Evolutionary conservation across 2,329 filamentous ascomycete species (phyloP).

Genomic region (Cladosporium velox): DNA sequence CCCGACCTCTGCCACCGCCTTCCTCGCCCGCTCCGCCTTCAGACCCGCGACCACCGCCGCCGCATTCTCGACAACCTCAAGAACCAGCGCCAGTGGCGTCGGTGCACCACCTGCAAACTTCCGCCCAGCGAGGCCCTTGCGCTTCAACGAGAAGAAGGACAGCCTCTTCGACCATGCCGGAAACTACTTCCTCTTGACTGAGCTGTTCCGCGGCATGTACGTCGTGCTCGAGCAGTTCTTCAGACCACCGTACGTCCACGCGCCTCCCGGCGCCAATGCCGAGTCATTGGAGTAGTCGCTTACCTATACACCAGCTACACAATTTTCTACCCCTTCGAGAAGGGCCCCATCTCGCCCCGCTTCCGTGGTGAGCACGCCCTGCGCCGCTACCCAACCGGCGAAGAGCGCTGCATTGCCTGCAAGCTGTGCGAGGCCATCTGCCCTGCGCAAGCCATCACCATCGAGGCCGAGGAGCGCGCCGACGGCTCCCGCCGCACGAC

Average conservation of each 20-base stretch:
- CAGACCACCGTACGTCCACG: constrained; percentile 80
- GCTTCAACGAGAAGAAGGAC: constrained; percentile 81
- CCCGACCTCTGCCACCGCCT: constrained; percentile 38
- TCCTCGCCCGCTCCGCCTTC: constrained; percentile 41
- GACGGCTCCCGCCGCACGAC: constrained; percentile 95
- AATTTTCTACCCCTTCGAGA: constrained; percentile 98
- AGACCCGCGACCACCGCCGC: constrained; percentile 52
- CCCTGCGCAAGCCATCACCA: constrained; percentile 97
- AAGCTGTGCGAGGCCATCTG: constrained; percentile 99
- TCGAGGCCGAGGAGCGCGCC: constrained; percentile 96
- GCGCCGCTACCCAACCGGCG: constrained; percentile 91
- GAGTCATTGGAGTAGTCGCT: constrained; percentile 15
- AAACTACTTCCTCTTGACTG: constrained; percentile 92
- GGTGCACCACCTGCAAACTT: constrained; percentile 81
- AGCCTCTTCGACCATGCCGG: constrained; percentile 78
- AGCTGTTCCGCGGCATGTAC: constrained; percentile 98
- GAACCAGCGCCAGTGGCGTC: constrained; percentile 63
- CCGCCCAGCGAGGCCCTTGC: constrained; percentile 69
- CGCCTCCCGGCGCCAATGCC: neutral
- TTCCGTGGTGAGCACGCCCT: constrained; percentile 98
- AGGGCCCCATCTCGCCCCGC: constrained; percentile 94
- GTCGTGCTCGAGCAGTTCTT: constrained; percentile 97
- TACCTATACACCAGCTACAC: constrained; percentile 69
- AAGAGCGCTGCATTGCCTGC: constrained; percentile 99
- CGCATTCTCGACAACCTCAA: constrained; percentile 66